Conservation (phyloP, 1,284 basidiomycete species). For the Ceratobasidium papillatum region DNA sequence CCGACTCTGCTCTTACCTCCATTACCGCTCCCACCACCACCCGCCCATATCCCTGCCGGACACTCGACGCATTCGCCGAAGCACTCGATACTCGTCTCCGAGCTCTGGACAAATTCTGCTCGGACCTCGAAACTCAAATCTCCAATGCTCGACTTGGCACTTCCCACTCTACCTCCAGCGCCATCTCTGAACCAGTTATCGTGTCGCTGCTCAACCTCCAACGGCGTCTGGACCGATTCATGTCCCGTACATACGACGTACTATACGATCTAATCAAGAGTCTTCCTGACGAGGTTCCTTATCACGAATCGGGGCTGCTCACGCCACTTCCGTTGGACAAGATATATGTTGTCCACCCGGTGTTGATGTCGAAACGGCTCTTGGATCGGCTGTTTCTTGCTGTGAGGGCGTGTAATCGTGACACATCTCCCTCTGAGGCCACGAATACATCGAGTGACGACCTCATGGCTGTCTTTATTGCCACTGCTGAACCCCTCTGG, state of each 20-base stretch:
- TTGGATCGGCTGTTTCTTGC: constrained; percentile 29
- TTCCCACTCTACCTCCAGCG: constrained; percentile 47
- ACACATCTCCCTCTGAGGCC: neutral
- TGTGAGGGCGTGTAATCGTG: constrained; percentile 29
- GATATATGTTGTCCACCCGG: constrained; percentile 25
- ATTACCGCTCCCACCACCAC: constrained; percentile 41
- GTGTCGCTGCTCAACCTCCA: constrained; percentile 74
- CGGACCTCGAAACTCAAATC: constrained; percentile 70
- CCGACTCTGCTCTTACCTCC: constrained; percentile 26
- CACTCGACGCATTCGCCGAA: constrained; percentile 82
- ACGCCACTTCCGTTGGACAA: constrained; percentile 14
- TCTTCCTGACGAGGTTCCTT: constrained; percentile 31
- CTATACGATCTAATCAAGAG: constrained; percentile 52
- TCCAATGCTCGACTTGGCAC: constrained; percentile 62
- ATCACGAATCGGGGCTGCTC: constrained; percentile 11
- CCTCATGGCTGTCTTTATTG: constrained; percentile 71
- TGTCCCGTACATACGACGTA: constrained; percentile 65
- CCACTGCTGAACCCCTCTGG: constrained; percentile 77
- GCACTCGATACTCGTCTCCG: constrained; percentile 69
- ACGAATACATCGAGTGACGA: constrained; percentile 60
- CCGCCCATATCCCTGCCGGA: constrained; percentile 58
- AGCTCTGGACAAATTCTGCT: constrained; percentile 73
- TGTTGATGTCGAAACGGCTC: constrained; percentile 23
- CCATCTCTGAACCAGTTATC: constrained; percentile 51
- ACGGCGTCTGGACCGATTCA: constrained; percentile 64